Percentiles rank a stretch among this genome's conserved stretches.
Evolutionary conservation across 805 yeast species (phyloP).

Genomic region (Kodamaea fukazawae): DNA sequence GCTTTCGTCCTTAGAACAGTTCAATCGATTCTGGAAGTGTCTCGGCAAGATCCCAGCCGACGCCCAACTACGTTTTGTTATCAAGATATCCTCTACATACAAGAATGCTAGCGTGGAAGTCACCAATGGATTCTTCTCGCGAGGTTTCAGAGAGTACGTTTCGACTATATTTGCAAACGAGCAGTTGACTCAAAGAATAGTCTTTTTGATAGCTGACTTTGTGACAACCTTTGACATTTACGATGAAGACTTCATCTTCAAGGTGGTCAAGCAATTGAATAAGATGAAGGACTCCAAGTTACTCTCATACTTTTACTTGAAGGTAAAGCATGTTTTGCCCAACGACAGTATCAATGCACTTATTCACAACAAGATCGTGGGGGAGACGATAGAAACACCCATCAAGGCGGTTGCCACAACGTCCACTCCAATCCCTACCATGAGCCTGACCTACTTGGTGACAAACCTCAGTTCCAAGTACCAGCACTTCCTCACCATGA

Average conservation of each 20-base stretch:
- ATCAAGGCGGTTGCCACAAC: not conserved
- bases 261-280: slow-evolving; percentile 3
- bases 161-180: not conserved
- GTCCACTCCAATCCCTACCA: not conserved
- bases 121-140: slow-evolving; percentile 11
- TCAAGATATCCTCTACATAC: slow-evolving; percentile 1
- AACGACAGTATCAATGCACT: slow-evolving; percentile 5
- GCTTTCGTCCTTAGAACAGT: slow-evolving; percentile 16
- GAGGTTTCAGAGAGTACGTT: slow-evolving; percentile 14
- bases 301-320: slow-evolving; percentile 10
- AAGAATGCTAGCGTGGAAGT: slow-evolving; percentile 5
- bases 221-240: not conserved
- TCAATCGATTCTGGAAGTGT: slow-evolving; percentile 23
- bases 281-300: slow-evolving; percentile 1
- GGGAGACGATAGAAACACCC: not conserved
- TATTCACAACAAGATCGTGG: not conserved
- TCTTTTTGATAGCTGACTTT: slow-evolving; percentile 9
- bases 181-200: not conserved
- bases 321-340: slow-evolving; percentile 8
- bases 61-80: slow-evolving; percentile 15
- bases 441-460: not conserved
- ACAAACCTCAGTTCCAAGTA: slow-evolving; percentile 3
- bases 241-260: slow-evolving; percentile 1
- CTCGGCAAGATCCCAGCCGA: slow-evolving; percentile 12
- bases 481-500: slow-evolving; percentile 14